phyloP scores from a whole-genome alignment of 2,329 filamentous ascomycete species.

The Leptosphaerulina australis region DNA sequence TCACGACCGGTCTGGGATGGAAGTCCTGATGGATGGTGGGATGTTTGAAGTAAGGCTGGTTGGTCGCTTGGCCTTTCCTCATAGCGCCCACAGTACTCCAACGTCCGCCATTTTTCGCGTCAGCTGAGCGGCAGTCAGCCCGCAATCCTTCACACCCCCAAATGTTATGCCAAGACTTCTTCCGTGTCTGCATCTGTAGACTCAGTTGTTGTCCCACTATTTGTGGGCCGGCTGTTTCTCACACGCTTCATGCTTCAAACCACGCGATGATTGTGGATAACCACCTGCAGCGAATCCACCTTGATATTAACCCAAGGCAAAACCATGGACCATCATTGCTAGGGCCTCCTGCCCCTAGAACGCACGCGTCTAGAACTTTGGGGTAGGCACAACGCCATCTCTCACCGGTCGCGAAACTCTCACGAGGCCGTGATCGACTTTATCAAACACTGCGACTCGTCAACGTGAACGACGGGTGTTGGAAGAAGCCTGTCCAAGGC shows the following conservation, averaged over 20 bases:
- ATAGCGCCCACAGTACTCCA: no score
- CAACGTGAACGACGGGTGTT: slow-evolving; percentile 24
- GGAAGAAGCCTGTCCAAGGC: slow-evolving; percentile 43
- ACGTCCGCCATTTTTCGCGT: slow-evolving; percentile 5
- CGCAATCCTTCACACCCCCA: slow-evolving; percentile 1
- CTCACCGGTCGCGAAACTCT: slow-evolving; percentile 13
- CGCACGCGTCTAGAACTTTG: background rate
- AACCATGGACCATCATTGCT: background rate
- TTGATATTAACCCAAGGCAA: background rate
- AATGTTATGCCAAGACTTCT: slow-evolving; percentile 10
- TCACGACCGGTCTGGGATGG: slow-evolving; percentile 14
- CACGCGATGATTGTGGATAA: slow-evolving; percentile 1
- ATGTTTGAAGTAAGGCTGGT: slow-evolving; percentile 7
- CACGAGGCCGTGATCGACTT: background rate
- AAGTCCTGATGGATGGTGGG: background rate
- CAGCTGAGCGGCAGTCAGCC: slow-evolving; percentile 13
- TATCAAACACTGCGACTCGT: slow-evolving; percentile 7
- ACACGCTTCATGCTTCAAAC: slow-evolving; percentile 7
- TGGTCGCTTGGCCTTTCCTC: slow-evolving; percentile 5
- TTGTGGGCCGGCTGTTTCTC: slow-evolving; percentile 13
- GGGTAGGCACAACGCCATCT: background rate
- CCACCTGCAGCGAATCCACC: background rate
- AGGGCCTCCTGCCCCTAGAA: slow-evolving; percentile 3
- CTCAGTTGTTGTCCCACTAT: slow-evolving; percentile 10
- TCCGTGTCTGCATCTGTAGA: slow-evolving; percentile 5